Evolutionary conservation across 2,329 filamentous ascomycete species (phyloP).

Genomic region (Xylariaceae sp.): DNA sequence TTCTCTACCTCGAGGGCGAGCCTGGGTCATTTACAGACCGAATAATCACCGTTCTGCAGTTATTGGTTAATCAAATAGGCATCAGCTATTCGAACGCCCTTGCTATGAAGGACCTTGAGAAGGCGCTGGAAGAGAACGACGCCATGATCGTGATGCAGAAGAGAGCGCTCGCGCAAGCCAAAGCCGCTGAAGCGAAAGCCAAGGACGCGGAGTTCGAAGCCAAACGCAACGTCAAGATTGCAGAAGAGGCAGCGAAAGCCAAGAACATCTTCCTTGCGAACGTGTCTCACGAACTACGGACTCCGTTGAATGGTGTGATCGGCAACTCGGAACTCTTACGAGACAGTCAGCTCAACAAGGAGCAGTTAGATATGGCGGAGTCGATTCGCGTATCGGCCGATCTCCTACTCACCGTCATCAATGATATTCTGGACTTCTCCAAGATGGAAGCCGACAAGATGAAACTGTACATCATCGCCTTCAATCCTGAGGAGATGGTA

Average conservation of each 20-base stretch:
- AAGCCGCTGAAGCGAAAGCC: slow-evolving; percentile 68
- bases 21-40: slow-evolving; percentile 73
- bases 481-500: slow-evolving; percentile 63
- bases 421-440: slow-evolving; percentile 93
- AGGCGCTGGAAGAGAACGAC: slow-evolving; percentile 71
- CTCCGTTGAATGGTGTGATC: slow-evolving; percentile 81
- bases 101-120: slow-evolving; percentile 65
- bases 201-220: slow-evolving; percentile 72
- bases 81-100: slow-evolving; percentile 66
- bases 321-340: slow-evolving; percentile 80
- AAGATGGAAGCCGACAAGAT: slow-evolving; percentile 88
- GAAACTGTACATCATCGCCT: slow-evolving; percentile 69
- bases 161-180: slow-evolving; percentile 64
- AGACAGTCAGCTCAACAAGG: slow-evolving; percentile 67
- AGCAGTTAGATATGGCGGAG: slow-evolving; percentile 81
- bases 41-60: slow-evolving; percentile 59
- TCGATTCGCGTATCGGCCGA: slow-evolving; percentile 84
- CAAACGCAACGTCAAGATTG: slow-evolving; percentile 71
- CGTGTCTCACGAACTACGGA: slow-evolving; percentile 75
- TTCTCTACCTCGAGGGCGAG: slow-evolving; percentile 69
- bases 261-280: slow-evolving; percentile 78
- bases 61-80: slow-evolving; percentile 73
- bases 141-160: slow-evolving; percentile 76
- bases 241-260: slow-evolving; percentile 76
- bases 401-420: slow-evolving; percentile 84